Evolutionary conservation across 352 stramenopile genomes (phyloP).

Genomic region (Phytophthora ohioensis): DNA sequence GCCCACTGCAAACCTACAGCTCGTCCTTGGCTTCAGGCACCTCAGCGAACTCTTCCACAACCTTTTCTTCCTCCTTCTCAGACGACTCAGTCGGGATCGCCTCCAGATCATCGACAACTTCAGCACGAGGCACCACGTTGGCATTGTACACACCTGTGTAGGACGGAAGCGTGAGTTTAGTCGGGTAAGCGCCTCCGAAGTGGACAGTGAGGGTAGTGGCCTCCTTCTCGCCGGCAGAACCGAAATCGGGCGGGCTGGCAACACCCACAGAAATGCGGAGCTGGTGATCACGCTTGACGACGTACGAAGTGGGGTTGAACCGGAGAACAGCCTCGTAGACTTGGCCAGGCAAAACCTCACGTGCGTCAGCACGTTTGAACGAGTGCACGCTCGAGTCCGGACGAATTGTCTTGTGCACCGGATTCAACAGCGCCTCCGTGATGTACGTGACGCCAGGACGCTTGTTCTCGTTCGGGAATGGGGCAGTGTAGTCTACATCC

Average conservation of each 20-base stretch:
- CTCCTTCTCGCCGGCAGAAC: conserved; percentile 49
- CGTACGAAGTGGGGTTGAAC: conserved; percentile 81
- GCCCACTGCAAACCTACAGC: conserved; percentile 45
- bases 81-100: conserved; percentile 30
- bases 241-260: conserved; percentile 66
- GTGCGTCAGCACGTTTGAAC: conserved; percentile 66
- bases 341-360: conserved; percentile 64
- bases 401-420: conserved; percentile 69
- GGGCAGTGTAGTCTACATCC: conserved; percentile 75
- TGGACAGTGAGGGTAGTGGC: conserved; percentile 79
- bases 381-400: conserved; percentile 73
- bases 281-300: conserved; percentile 82
- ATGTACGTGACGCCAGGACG: conserved; percentile 84
- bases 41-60: conserved; percentile 71
- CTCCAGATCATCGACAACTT: conserved; percentile 41
- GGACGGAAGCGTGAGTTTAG: conserved; percentile 73
- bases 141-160: conserved; percentile 68
- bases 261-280: conserved; percentile 77
- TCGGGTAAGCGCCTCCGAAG: conserved; percentile 74
- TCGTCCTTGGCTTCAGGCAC: conserved; percentile 57
- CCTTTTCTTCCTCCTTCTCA: conserved; percentile 24
- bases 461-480: conserved; percentile 86
- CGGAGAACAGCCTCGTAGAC: conserved; percentile 85
- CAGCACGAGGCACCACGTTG: conserved; percentile 61
- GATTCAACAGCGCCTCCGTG: conserved; percentile 79